Evolutionary conservation across 306 rosid species (phyloP).

Genomic region (Lathyrus oleraceus): DNA sequence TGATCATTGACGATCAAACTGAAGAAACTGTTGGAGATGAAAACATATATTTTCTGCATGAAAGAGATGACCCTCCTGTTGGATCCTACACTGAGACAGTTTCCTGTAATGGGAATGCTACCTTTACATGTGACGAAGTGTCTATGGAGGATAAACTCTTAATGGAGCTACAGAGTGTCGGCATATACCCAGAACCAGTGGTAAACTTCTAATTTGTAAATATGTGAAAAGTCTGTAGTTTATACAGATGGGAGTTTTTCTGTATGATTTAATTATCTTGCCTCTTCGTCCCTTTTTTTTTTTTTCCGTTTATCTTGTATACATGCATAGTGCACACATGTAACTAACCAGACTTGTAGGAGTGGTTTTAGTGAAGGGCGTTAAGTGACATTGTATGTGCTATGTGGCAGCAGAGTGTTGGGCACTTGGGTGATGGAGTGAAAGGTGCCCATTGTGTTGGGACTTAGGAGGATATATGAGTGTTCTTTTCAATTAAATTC

Average conservation of each 20-base stretch:
- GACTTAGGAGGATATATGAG: background rate
- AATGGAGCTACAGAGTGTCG: slow-evolving; percentile 80
- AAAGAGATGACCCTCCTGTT: slow-evolving; percentile 44
- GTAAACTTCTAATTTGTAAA: slow-evolving; percentile 47
- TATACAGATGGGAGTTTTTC: slow-evolving; percentile 13
- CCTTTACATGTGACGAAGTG: slow-evolving; percentile 48
- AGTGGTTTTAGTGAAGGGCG: background rate
- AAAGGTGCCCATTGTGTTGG: background rate
- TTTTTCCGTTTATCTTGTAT: slow-evolving; percentile 2
- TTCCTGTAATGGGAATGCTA: slow-evolving; percentile 57
- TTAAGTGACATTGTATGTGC: background rate
- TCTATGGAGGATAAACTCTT: slow-evolving; percentile 65
- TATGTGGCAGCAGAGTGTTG: background rate
- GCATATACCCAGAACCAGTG: slow-evolving; percentile 76
- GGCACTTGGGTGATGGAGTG: background rate
- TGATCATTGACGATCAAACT: slow-evolving; percentile 64
- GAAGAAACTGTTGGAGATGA: slow-evolving; percentile 50
- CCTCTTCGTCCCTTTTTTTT: background rate
- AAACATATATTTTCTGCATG: slow-evolving; percentile 40
- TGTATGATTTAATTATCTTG: too few species aligned
- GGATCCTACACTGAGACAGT: slow-evolving; percentile 41
- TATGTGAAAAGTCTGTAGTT: slow-evolving; percentile 13
- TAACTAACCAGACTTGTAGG: slow-evolving; percentile 10
- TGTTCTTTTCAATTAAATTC: background rate
- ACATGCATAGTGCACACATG: slow-evolving; percentile 1